Evolutionary conservation across 257 asterid species (phyloP).

Genomic region (Solanum ahanhuiri): DNA sequence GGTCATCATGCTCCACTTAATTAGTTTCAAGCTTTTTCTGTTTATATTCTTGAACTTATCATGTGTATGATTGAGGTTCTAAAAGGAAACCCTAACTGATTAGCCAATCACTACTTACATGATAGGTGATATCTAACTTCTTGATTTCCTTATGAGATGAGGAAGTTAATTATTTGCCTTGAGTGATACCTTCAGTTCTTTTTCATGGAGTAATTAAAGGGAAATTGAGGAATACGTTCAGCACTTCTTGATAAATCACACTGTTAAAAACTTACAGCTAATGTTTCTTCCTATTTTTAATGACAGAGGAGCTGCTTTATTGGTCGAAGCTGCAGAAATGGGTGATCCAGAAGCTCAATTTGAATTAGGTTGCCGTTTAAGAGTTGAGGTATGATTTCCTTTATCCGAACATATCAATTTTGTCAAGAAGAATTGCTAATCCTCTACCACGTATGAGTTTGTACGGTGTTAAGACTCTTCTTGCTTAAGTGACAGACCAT

Average conservation of each 20-base stretch:
- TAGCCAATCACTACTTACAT: not conserved
- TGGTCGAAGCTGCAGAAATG: constrained; percentile 98
- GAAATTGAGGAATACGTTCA: not conserved
- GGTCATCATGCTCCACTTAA: not conserved
- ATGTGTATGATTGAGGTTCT: not conserved
- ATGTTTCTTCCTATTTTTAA: constrained; percentile 2
- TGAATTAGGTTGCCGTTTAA: constrained; percentile 74
- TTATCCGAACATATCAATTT: not conserved
- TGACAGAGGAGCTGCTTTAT: constrained; percentile 88
- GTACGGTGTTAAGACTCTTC: not conserved
- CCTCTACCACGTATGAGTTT: not conserved
- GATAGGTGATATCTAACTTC: not conserved
- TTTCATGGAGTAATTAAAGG: not conserved
- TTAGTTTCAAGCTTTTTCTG: not conserved
- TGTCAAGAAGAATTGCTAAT: not conserved
- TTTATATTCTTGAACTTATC: not conserved
- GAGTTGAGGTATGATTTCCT: constrained; percentile 61
- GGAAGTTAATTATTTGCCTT: not conserved
- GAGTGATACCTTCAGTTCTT: not conserved
- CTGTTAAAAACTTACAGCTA: constrained; percentile 1
- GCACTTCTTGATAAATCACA: not conserved
- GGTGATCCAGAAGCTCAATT: constrained; percentile 90
- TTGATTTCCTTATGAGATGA: not conserved
- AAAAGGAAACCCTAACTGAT: not conserved
- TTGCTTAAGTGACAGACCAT: not conserved